Percentiles rank a stretch among this genome's conserved stretches.
Evolutionary conservation across 2,329 filamentous ascomycete genomes (phyloP).

Genomic region (Trichoderma sp.): DNA sequence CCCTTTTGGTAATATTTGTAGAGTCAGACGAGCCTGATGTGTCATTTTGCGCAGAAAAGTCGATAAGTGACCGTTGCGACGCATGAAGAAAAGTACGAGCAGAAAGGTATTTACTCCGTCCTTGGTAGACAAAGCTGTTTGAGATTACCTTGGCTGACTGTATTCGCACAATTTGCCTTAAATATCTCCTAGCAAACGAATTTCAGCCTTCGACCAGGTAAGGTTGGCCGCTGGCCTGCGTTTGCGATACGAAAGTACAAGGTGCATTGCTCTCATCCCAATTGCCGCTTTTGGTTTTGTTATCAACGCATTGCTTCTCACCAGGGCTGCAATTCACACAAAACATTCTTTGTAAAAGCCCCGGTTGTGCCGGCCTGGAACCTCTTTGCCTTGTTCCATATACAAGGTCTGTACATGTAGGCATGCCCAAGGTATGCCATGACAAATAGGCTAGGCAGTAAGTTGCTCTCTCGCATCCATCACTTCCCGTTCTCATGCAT

Average conservation of each 20-base stretch:
- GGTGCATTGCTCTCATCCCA: background rate
- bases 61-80: constrained; percentile 24
- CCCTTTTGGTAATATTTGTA: background rate
- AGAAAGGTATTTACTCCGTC: background rate
- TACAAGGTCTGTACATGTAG: background rate
- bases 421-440: background rate
- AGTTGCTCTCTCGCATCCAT: background rate
- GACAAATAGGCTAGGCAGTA: background rate
- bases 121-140: background rate
- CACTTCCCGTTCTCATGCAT: background rate
- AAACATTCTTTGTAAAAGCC: background rate
- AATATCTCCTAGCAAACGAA: background rate
- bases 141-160: background rate
- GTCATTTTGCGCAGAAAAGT: constrained; percentile 20
- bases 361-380: background rate
- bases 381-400: background rate
- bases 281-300: background rate
- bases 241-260: background rate
- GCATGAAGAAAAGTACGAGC: background rate
- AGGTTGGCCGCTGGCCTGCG: background rate
- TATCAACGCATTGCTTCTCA: background rate
- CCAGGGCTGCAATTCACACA: background rate
- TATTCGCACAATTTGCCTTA: background rate
- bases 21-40: constrained; percentile 24
- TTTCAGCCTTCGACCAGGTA: background rate